These are phyloP conservation scores for Ulota crispa DNA, from an alignment of 225 moss, liverwort and hornwort species.

Conservation along the genomic window DNA sequence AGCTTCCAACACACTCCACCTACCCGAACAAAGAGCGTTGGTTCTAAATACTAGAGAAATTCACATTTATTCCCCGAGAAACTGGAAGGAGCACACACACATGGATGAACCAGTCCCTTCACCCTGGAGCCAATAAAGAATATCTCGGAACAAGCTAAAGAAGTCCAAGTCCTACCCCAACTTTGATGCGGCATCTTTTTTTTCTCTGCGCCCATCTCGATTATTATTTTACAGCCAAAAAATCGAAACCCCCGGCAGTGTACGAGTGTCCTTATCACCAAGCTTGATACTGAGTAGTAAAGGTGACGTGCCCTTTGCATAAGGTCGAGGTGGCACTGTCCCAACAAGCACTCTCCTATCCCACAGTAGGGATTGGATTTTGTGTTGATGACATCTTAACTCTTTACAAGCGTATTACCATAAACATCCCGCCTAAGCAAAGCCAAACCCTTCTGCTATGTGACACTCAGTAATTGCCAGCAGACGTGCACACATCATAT, in stretches of 20 bases:
- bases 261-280: constrained; percentile 31
- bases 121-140: constrained; percentile 65
- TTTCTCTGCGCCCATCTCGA: constrained; percentile 37
- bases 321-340: constrained; percentile 40
- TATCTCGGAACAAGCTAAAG: constrained; percentile 63
- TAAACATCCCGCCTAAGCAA: constrained; percentile 55
- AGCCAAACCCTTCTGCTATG: constrained; percentile 95
- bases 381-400: constrained; percentile 20
- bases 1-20: constrained; percentile 4
- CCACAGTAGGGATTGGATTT: constrained; percentile 25
- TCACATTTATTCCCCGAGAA: constrained; percentile 63
- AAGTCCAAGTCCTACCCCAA: constrained; percentile 43
- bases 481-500: constrained; percentile 75
- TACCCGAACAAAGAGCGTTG: constrained; percentile 13
- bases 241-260: constrained; percentile 32
- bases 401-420: constrained; percentile 37
- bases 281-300: constrained; percentile 32
- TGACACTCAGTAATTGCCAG: constrained; percentile 89
- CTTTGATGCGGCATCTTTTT: constrained; percentile 57
- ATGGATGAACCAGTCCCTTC: constrained; percentile 42
- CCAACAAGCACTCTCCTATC: constrained; percentile 32
- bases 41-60: constrained; percentile 18
- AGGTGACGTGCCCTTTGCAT: constrained; percentile 37
- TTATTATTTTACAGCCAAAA: constrained; percentile 78
- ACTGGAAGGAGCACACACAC: constrained; percentile 53